Conservation (phyloP, 2,329 filamentous ascomycete genomes). For the Ascochyta rabiei region DNA sequence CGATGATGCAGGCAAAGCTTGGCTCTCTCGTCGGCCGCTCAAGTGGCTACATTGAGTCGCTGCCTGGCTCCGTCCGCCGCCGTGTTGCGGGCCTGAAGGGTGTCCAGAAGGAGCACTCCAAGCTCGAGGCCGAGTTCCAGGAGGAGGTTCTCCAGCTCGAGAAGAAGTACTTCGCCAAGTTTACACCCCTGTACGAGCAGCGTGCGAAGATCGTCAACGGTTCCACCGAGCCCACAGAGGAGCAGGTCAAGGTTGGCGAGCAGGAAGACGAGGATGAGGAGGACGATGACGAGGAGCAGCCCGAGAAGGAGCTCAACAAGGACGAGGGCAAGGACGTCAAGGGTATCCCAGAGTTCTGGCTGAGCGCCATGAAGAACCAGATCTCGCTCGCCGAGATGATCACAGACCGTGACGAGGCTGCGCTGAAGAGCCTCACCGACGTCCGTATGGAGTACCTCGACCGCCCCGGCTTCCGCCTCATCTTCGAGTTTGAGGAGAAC, state of each 20-base stretch:
- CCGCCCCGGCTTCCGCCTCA: slow-evolving; percentile 95
- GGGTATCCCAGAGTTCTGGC: slow-evolving; percentile 98
- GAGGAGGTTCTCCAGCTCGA: slow-evolving; percentile 97
- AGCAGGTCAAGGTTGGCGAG: slow-evolving; percentile 86
- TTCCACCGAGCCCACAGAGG: slow-evolving; percentile 79
- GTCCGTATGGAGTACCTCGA: slow-evolving; percentile 99
- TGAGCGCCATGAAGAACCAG: slow-evolving; percentile 99
- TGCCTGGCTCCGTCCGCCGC: slow-evolving; percentile 85
- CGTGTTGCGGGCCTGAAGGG: slow-evolving; percentile 96
- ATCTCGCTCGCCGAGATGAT: slow-evolving; percentile 97
- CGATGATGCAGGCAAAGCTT: slow-evolving; percentile 97
- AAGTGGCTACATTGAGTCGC: slow-evolving; percentile 96
- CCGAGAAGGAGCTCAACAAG: slow-evolving; percentile 64
- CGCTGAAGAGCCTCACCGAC: slow-evolving; percentile 86
- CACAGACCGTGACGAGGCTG: slow-evolving; percentile 94
- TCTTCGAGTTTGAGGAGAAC: slow-evolving; percentile 96
- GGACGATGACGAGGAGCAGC: slow-evolving; percentile 62
- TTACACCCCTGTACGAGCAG: slow-evolving; percentile 95
- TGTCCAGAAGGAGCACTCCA: slow-evolving; percentile 97
- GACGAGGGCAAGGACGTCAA: slow-evolving; percentile 62
- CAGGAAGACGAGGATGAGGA: slow-evolving; percentile 72
- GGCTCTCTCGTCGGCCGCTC: slow-evolving; percentile 91
- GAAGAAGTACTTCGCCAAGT: slow-evolving; percentile 99
- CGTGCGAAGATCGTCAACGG: slow-evolving; percentile 94
- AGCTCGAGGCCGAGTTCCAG: slow-evolving; percentile 97